phyloP scores from a whole-genome alignment of 2,329 filamentous ascomycete species.

The Curvularia sp. region DNA sequence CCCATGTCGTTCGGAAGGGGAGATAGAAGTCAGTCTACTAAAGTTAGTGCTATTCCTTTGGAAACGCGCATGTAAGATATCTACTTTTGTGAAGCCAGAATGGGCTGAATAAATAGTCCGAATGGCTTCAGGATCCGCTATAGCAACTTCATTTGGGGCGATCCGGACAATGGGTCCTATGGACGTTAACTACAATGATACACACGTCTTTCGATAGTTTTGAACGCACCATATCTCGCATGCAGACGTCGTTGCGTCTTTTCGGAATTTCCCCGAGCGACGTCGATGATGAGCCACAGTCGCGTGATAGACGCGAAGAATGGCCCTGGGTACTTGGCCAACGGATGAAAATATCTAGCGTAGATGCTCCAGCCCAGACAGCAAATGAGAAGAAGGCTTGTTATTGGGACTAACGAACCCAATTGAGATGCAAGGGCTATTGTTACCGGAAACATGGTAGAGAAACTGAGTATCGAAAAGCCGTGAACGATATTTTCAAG shows the following conservation, averaged over 20 bases:
- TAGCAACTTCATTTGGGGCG: slow-evolving; percentile 14
- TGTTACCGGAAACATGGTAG: background rate
- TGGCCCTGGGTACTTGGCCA: slow-evolving; percentile 10
- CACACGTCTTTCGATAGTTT: background rate
- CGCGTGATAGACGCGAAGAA: slow-evolving; percentile 12
- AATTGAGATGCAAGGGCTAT: background rate
- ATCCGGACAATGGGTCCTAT: slow-evolving; percentile 13
- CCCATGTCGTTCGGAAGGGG: slow-evolving; percentile 5
- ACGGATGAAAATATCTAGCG: slow-evolving; percentile 4
- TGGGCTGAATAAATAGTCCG: slow-evolving; percentile 6
- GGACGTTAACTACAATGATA: background rate
- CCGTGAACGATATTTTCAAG: background rate
- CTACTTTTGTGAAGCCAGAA: slow-evolving; percentile 6
- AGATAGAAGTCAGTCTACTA: slow-evolving; percentile 14
- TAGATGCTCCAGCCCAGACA: background rate
- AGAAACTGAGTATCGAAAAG: background rate
- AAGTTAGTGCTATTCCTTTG: background rate
- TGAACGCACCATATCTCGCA: background rate
- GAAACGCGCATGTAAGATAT: accelerated
- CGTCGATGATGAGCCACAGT: slow-evolving; percentile 8
- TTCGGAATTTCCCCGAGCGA: background rate
- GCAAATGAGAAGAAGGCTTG: background rate
- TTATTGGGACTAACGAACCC: background rate
- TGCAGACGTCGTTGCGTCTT: slow-evolving; percentile 7
- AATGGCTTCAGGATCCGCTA: slow-evolving; percentile 14